Base-by-base conservation (phyloP, 129 eudicot species). In the carrot (Daucus carota) region DNA sequence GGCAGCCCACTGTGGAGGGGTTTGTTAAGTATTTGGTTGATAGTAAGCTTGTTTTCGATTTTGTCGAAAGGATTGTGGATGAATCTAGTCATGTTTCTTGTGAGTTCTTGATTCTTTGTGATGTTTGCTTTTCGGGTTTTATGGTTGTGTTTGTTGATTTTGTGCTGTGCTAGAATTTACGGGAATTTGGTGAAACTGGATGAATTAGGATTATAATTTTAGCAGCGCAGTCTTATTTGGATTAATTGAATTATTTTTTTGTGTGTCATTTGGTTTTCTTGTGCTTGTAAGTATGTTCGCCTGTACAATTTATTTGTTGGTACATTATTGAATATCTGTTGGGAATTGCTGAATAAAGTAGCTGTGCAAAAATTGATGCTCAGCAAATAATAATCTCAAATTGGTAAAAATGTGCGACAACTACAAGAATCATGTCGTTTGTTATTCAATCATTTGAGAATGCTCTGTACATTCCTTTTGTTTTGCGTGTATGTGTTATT, bases 41-140 rank as follows among this genome's bases (percentile, higher is more conserved):
- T 24, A 89, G 92, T 73, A 78, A 84, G 81, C 83, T 83, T 43
- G 88, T 94, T 79, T 91, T 89, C 65, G 82, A 82, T 26, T 86
- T 87, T 10, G 54, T 94, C 70, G 99, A 94, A 77, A 81, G 97
- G 48, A 75, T 91, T 81, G 90, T 94, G 38, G 96, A 94, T 73
- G 89, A 89, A 40, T 91, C 97, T 22, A 80, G 78, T 77, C 94
- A 94, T 75, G 96, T 93, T 66, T 89, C 98, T 50, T 90, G 98
- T 93, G 83, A 93, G 98, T 83, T 68, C 13, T 26, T 40, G 0
- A 59, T 9, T 59, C 5, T 59, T 54, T n/a, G 12, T n/a, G 16
- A 1, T 54, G 22, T 54, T n/a, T 54, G 29, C 1, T 22, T 52
- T 5, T 18, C 6, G 26, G 8, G 18, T 50, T 50, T 50, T 18